Base-by-base conservation (phyloP, 345 rosid species). In the Erysimum cheiranthoides region DNA sequence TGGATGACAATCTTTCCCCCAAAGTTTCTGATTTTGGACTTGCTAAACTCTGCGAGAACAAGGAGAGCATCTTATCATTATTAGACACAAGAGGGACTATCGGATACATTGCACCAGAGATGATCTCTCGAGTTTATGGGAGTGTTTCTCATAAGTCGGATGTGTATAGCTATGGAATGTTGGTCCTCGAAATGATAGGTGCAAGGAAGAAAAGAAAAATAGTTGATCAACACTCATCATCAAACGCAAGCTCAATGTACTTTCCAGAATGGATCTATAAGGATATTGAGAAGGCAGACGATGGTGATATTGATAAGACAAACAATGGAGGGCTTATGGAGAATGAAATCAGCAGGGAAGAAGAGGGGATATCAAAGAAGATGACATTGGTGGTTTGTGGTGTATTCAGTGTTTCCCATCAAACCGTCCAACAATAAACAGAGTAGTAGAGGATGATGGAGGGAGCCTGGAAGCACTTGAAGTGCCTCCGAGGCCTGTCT, bases 71-170 rank as follows among this genome's bases (percentile, higher is more conserved):
- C 3, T 30, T 83, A 0, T 78, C 85, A 0, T 18, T 80, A 36
- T 11, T 69, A 1, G 75, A 64, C 1, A 69, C 53, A 1, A 72
- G 88, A 66, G 88, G 88, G 21, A 81, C 88, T 0, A 5, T 38
- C 62, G 54, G 89, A 3, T 85, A 85, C 66, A 83, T 83, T 47
- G 88, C 88, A 21, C 84, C 85, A 0, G 82, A 83, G 59, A 79
- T 85, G 81, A 67, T 83, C 0, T 62, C 27, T 0, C 1, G 52
- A 28, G 73, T 42, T 4, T 67, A 81, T n/a, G 85, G 86, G 1
- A 51, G 52, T 34, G 82, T 50, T 0, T 82, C 84, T 14, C 54
- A 82, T 42, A 82, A 84, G 45, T 80, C 83, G 0, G 83, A 86
- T 73, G 83, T 80, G 0, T 86, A 86, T 2, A 84, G 87, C 36